A percentile compares a stretch with the other conserved stretches of the same genome.
These are phyloP conservation scores for Gastrolobium bilobum DNA, from an alignment of 306 rosid genomes.

Conservation along the genomic window DNA sequence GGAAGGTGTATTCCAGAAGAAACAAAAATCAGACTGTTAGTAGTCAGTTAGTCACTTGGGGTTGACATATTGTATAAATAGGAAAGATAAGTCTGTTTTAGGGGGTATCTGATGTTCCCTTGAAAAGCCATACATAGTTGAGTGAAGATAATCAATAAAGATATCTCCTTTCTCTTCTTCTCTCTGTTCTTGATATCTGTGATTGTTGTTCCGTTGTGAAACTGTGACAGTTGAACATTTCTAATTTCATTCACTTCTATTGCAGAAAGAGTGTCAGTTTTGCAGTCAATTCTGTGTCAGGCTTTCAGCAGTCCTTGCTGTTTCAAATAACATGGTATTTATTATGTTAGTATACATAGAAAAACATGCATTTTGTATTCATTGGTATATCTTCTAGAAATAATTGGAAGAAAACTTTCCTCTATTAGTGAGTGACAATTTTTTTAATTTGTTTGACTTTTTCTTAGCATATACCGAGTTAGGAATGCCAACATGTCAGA, in stretches of 20 bases:
- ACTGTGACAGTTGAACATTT: conserved; percentile 21
- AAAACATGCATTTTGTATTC: conserved; percentile 4
- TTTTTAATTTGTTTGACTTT: conserved; percentile 1
- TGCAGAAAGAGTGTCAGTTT: conserved; percentile 73
- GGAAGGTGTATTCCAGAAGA: too few species aligned
- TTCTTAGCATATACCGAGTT: neutral
- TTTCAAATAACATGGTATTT: conserved; percentile 84
- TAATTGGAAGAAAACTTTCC: conserved; percentile 29
- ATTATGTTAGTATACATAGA: conserved; percentile 29
- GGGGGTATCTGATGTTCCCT: too few species aligned
- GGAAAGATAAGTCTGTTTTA: too few species aligned
- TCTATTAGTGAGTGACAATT: neutral
- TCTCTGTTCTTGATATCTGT: too few species aligned
- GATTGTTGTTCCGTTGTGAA: too few species aligned
- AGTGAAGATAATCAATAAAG: too few species aligned
- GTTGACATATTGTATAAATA: too few species aligned
- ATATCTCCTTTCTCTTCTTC: too few species aligned
- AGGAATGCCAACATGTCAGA: conserved; percentile 6
- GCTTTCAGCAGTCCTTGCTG: conserved; percentile 69
- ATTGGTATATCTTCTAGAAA: conserved; percentile 27
- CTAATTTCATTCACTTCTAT: conserved; percentile 45
- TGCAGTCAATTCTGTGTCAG: conserved; percentile 84
- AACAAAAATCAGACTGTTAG: too few species aligned
- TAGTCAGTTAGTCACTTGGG: too few species aligned
- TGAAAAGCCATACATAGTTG: too few species aligned